Percentiles rank a stretch among this genome's conserved stretches.
Conservation (phyloP, 768 basidiomycete species). For the Amanita thiersii region DNA sequence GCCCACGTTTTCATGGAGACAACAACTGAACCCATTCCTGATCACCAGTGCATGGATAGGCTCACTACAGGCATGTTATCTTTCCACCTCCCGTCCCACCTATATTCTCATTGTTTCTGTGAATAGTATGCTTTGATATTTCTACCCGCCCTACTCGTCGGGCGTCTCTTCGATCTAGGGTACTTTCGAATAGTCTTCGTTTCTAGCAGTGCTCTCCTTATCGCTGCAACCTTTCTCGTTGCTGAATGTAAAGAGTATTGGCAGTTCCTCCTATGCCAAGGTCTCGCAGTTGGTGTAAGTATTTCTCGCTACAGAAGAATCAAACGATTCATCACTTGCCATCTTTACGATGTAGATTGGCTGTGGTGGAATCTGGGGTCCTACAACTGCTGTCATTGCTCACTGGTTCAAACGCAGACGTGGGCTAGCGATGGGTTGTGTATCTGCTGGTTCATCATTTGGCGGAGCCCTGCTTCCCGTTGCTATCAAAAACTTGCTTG, state of each 20-base stretch:
- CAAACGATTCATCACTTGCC: neutral
- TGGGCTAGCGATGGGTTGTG: slow-evolving; percentile 53
- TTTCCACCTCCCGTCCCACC: neutral
- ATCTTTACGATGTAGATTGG: neutral
- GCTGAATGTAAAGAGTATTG: slow-evolving; percentile 69
- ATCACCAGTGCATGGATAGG: slow-evolving; percentile 70
- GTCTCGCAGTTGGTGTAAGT: slow-evolving; percentile 55
- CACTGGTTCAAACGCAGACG: slow-evolving; percentile 69
- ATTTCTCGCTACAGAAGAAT: neutral
- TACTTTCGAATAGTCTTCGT: slow-evolving; percentile 47
- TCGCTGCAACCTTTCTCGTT: slow-evolving; percentile 53
- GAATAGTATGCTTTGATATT: slow-evolving; percentile 54
- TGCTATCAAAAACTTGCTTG: slow-evolving; percentile 45
- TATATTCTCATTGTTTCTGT: neutral
- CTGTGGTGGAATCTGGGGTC: slow-evolving; percentile 54
- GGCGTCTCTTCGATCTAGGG: slow-evolving; percentile 70
- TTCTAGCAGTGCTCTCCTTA: slow-evolving; percentile 37
- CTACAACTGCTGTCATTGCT: slow-evolving; percentile 47
- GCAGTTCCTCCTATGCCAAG: slow-evolving; percentile 75
- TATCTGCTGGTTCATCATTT: slow-evolving; percentile 57
- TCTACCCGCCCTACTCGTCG: slow-evolving; percentile 52
- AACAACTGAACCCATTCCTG: neutral
- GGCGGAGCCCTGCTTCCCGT: slow-evolving; percentile 69
- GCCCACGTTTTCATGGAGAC: neutral
- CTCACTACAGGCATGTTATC: slow-evolving; percentile 48